Percentiles rank a stretch among this genome's conserved stretches.
phyloP scores from a whole-genome alignment of 2,329 filamentous ascomycete species.

The Trichophyton mentagrophytes region DNA sequence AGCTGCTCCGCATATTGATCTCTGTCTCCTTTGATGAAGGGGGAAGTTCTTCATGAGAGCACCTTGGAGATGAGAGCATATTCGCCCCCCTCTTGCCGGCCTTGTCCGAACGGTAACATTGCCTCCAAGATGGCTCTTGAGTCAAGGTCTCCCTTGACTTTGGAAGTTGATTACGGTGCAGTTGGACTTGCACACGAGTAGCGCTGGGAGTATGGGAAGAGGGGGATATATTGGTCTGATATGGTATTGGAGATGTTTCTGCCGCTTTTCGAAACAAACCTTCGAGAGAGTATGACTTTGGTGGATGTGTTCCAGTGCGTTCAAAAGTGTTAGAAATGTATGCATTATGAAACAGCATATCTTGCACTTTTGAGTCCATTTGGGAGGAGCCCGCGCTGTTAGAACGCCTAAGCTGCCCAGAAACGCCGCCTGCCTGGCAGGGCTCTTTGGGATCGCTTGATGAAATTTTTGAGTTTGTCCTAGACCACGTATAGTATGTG shows the following conservation, averaged over 20 bases:
- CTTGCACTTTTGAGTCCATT: constrained; percentile 4
- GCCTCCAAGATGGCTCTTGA: not conserved
- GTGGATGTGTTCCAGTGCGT: not conserved
- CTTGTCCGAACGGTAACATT: not conserved
- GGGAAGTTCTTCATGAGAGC: no score
- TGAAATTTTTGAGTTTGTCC: not conserved
- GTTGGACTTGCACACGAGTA: no score
- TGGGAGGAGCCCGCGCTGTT: not conserved
- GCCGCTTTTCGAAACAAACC: constrained; percentile 1
- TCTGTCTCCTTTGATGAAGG: not conserved
- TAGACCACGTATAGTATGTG: constrained; percentile 8
- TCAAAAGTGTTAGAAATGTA: not conserved
- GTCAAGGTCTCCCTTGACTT: no score
- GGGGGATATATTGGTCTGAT: not conserved
- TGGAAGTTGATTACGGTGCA: no score
- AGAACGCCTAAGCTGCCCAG: not conserved
- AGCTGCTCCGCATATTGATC: not conserved
- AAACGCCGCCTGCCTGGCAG: not conserved
- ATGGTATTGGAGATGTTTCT: not conserved
- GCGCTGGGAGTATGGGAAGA: not conserved
- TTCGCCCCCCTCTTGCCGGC: not conserved
- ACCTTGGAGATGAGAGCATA: not conserved
- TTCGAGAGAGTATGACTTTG: constrained; percentile 6
- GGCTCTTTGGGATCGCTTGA: not conserved
- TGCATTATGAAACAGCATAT: constrained; percentile 10